Evolutionary conservation across 1,284 basidiomycete genomes (phyloP), one percentile per base, ranked within the genome.

Genomic region (Athelia psychrophila): DNA sequence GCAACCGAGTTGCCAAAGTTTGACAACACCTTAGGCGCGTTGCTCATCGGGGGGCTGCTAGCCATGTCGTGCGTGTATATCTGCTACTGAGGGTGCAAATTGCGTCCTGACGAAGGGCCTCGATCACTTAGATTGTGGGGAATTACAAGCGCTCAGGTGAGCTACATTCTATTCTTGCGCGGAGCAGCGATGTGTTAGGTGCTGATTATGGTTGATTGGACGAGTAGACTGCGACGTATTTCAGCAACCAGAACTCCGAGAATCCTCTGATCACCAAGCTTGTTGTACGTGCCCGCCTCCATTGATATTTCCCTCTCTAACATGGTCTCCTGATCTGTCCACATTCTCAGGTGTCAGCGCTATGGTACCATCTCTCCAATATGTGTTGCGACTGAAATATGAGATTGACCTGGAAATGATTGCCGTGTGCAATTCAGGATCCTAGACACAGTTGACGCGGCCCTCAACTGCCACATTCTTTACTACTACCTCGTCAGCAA

Each of bases 401-500:
- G n/a, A n/a, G n/a, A n/a, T n/a, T n/a, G n/a, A n/a, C n/a, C n/a
- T n/a, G n/a, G n/a, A n/a, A n/a, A n/a, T n/a, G n/a, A n/a, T n/a
- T n/a, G n/a, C n/a, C n/a, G n/a, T n/a, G n/a, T n/a, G n/a, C n/a
- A n/a, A n/a, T n/a, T n/a, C n/a, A n/a, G n/a, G n/a, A 53, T 65
- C 4, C 56, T 82, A 24, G 79, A 82, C 59, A 80, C 79, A 0
- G 76, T 81, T 54, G 76, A 80, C 53, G 73, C 74, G 0, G 66
- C 65, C 19, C 59, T 82, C 47, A 75, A 74, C 47, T 66, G 69
- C 46, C 78, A 83, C 58, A 70, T 79, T 56, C 64, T 80, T 52
- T 83, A 82, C 55, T 70, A 68, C 56, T 83, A 83, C 54, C 70
- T 80, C 46, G 76, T 83, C 27, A 64, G 62, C 25, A 80, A 81